Evolutionary conservation across 257 asterid species (phyloP), one percentile per base, ranked within the genome.

Genomic region (Nicotiana benthamiana): DNA sequence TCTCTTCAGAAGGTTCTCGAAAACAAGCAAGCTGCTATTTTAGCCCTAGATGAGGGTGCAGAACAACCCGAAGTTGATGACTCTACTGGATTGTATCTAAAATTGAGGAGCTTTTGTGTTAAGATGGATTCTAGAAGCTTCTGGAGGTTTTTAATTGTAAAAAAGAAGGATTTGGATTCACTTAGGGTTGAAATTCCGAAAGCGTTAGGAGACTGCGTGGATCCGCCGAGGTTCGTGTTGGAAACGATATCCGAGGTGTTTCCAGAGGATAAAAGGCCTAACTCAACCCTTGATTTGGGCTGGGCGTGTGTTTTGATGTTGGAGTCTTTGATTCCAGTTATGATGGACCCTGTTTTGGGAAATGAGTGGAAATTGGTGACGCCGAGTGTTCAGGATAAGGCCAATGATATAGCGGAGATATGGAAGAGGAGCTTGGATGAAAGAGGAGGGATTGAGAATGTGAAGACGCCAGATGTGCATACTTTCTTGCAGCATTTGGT

Each of bases 341-440:
- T 95, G 94, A 86, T 93, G 90, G 99, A 96, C 89, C 98, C 99
- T 7, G 96, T 93, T 13, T 65, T 96, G 86, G 99, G 98, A 75
- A 91, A 85, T 83, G 94, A 90, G 91, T 90, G 99, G 95, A 87
- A 92, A 94, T 80, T 92, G 88, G 97, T 96, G 85, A 96, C 99
- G 12, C 99, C 99, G 22, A 89, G 62, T 24, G 86, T 94, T 60
- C 93, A 89, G 89, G 91, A 88, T 59, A 90, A 86, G 86, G 99
- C 99, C 1, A 93, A 89, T 89, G 93, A 90, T 85, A 96, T 96
- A 4, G 97, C 99, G 0, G 96, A 96, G 85, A 86, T 90, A 65
- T 96, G 99, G 99, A 96, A 96, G 94, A 92, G 80, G 90, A 93
- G 98, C 80, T 88, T 96, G 90, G 99, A 96, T 91, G 99, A 92